Percentiles rank a stretch among this genome's conserved stretches.
Evolutionary conservation across 108 stramenopile genomes (phyloP).

Genomic region (Phaeodactylum tricornutum): DNA sequence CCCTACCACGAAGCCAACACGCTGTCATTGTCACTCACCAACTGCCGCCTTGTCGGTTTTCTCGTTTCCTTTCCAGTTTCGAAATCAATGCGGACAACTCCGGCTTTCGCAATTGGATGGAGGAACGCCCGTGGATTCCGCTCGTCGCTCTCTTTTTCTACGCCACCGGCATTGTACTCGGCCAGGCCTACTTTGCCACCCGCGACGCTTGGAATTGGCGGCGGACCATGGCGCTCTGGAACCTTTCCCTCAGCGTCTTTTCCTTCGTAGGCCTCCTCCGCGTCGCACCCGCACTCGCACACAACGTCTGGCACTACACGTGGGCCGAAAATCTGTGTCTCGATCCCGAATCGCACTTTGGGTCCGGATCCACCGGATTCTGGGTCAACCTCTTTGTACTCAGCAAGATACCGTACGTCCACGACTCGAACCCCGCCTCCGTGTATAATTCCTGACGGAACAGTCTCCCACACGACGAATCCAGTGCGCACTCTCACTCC

Average conservation of each 20-base stretch:
- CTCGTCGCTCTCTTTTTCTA: constrained; percentile 21
- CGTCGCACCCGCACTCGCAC: constrained; percentile 71
- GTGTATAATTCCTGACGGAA: not conserved
- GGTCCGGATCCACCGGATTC: constrained; percentile 77
- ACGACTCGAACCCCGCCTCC: not conserved
- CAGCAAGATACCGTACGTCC: constrained; percentile 77
- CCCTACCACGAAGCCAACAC: not conserved
- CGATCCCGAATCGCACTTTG: constrained; percentile 61
- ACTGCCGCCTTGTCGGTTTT: not conserved
- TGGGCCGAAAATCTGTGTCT: constrained; percentile 62
- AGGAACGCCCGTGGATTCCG: constrained; percentile 21
- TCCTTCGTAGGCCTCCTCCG: constrained; percentile 78
- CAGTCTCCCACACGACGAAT: not conserved
- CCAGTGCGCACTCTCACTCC: not conserved
- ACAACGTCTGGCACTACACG: constrained; percentile 51
- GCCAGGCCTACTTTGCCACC: constrained; percentile 18
- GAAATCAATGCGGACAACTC: constrained; percentile 24
- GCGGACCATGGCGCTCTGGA: constrained; percentile 69
- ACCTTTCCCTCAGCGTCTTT: constrained; percentile 77
- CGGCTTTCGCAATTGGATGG: constrained; percentile 36
- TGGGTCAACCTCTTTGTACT: constrained; percentile 90
- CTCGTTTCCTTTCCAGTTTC: constrained; percentile 4
- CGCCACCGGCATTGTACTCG: constrained; percentile 14
- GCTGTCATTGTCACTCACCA: not conserved
- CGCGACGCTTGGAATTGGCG: constrained; percentile 55